Evolutionary conservation across 176 grass and related monocot genomes (phyloP).

Genomic region (Raddia guianensis): DNA sequence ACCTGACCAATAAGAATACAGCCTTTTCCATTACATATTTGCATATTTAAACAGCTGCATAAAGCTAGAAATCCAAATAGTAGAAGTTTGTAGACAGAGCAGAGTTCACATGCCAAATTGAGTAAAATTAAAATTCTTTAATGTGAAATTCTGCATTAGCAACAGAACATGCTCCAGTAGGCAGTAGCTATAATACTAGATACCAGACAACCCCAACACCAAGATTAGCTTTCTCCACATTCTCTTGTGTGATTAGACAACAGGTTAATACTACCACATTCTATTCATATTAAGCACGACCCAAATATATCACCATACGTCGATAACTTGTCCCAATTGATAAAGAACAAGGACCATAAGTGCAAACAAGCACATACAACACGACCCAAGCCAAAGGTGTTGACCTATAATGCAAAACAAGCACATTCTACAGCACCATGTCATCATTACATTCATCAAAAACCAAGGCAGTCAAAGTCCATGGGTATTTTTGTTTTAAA

Average conservation of each 20-base stretch:
- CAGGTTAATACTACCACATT: background rate
- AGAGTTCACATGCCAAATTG: background rate
- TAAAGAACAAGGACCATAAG: background rate
- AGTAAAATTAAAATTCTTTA: background rate
- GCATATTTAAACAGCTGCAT: background rate
- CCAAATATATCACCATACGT: slow-evolving; percentile 15
- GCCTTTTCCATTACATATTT: background rate
- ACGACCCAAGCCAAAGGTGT: background rate
- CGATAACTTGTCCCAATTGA: background rate
- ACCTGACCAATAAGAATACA: background rate
- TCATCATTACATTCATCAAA: background rate
- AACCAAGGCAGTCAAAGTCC: slow-evolving; percentile 6
- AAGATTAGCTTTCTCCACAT: slow-evolving; percentile 13
- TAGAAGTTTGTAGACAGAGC: background rate
- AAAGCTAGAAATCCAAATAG: background rate
- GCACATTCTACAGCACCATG: background rate
- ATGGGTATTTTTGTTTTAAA: background rate
- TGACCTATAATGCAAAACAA: background rate
- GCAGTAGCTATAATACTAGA: background rate
- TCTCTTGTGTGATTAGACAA: background rate
- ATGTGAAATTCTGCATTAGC: background rate
- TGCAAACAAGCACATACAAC: background rate
- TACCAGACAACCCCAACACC: background rate
- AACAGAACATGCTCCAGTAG: background rate
- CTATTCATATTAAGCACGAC: background rate